Evolutionary conservation across 106 monocot species (phyloP), one percentile per base, ranked within the genome.

Genomic region (Apostasia shenzhenica): DNA sequence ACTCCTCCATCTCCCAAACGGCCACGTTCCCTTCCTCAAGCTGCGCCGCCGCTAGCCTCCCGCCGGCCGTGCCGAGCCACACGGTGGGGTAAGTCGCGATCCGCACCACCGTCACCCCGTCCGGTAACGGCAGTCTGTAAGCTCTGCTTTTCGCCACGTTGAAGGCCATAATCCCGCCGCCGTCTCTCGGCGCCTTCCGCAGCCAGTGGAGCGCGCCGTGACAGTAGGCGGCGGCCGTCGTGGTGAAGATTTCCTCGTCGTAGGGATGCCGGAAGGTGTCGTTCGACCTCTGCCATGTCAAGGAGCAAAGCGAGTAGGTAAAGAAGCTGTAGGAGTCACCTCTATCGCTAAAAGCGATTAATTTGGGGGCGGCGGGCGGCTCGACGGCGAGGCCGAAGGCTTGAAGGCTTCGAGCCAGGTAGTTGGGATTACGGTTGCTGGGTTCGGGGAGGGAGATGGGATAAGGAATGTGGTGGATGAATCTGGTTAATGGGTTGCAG

Each of bases 171-270:
- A 71, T 60, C 37, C 14, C 37, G 0, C 59, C 58, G 26, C 26
- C 26, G 26, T 26, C 26, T 26, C 26, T 26, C 26, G 26, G 26
- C 0, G 10, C 38, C 45, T 59, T 59, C 57, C 7, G 2, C 38
- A 71, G 2, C 71, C 71, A 71, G 13, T 71, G 71, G 9, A 71
- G 9, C 45, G 71, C 57, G 11, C 71, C 48, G 2, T 48, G 38
- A 59, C 46, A 59, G 60, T 48, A 71, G 13, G 41, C 71, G 13
- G 71, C 46, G 43, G 43, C 12, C 38, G 12, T 38, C 37, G 9
- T 1, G n/a, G 48, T 45, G 14, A 71, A 59, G 41, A 71, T 3
- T 10, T 13, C 14, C 7, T 11, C 0, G 14, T 3, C 1, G 51
- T n/a, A 4, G 3, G 5, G 3, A 26, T 48, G 26, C 14, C 3